Evolutionary conservation across 768 basidiomycete species (phyloP).

Genomic region (Lactifluus piperatus): DNA sequence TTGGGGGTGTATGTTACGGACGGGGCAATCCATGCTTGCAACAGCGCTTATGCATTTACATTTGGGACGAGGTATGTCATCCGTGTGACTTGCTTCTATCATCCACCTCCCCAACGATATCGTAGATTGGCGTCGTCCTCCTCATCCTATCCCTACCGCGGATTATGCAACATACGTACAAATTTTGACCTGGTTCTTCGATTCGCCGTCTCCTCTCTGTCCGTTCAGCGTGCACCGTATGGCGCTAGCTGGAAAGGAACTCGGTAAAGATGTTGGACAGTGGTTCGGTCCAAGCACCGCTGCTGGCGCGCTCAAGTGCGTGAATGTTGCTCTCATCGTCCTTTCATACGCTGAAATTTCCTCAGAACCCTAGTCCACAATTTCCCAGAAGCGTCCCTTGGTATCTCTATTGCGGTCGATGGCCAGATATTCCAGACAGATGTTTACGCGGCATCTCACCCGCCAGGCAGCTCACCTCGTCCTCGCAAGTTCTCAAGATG

Average conservation of each 20-base stretch:
- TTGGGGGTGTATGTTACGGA: slow-evolving; percentile 90
- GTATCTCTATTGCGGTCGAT: slow-evolving; percentile 78
- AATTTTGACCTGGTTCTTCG: slow-evolving; percentile 91
- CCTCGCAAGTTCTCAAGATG: slow-evolving; percentile 34
- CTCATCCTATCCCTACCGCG: slow-evolving; percentile 45
- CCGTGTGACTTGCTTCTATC: slow-evolving; percentile 2
- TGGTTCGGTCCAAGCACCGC: no score
- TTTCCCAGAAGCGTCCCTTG: slow-evolving; percentile 73
- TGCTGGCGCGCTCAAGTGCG: no score
- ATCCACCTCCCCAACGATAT: no score
- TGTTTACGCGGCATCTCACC: slow-evolving; percentile 67
- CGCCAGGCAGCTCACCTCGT: slow-evolving; percentile 25
- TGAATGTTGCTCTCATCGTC: background rate
- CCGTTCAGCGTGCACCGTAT: slow-evolving; percentile 96
- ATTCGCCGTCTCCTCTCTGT: slow-evolving; percentile 71
- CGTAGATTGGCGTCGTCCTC: no score
- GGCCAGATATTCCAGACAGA: slow-evolving; percentile 77
- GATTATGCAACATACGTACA: slow-evolving; percentile 84
- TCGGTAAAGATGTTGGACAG: no score
- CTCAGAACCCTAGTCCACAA: slow-evolving; percentile 63
- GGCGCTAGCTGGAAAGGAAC: slow-evolving; percentile 92
- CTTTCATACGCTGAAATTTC: background rate
- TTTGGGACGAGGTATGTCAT: slow-evolving; percentile 56
- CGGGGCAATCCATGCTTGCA: slow-evolving; percentile 76
- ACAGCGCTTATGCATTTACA: slow-evolving; percentile 71